phyloP scores from a whole-genome alignment of 768 basidiomycete species.

The Tubosaeta brunneosetosa region DNA sequence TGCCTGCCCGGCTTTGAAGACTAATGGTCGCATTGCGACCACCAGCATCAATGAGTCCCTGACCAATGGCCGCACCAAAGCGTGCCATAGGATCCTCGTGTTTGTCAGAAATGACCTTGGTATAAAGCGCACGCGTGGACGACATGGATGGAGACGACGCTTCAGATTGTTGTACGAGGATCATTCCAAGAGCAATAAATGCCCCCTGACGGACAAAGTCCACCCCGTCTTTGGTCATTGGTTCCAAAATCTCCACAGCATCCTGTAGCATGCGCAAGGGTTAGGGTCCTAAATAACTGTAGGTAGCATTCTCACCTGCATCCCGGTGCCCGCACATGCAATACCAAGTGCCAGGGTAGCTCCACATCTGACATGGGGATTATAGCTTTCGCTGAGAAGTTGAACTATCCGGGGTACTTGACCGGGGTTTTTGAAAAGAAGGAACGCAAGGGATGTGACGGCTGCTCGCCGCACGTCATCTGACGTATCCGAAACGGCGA shows the following conservation, averaged over 20 bases:
- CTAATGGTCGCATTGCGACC: slow-evolving; percentile 95
- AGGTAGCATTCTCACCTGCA: slow-evolving; percentile 55
- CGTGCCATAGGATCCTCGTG: slow-evolving; percentile 99
- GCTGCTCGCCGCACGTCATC: slow-evolving; percentile 97
- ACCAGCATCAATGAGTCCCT: slow-evolving; percentile 96
- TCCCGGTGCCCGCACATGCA: slow-evolving; percentile 94
- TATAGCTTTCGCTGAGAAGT: slow-evolving; percentile 95
- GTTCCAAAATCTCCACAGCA: slow-evolving; percentile 93
- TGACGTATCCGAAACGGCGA: slow-evolving; percentile 96
- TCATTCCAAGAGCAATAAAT: slow-evolving; percentile 92
- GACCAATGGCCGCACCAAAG: slow-evolving; percentile 93
- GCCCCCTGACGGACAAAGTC: slow-evolving; percentile 99
- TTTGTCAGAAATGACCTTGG: slow-evolving; percentile 90
- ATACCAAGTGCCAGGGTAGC: slow-evolving; percentile 95
- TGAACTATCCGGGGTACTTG: slow-evolving; percentile 98
- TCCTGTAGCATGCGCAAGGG: slow-evolving; percentile 47
- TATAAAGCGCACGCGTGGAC: slow-evolving; percentile 76
- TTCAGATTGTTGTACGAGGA: slow-evolving; percentile 94
- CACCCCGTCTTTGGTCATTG: slow-evolving; percentile 96
- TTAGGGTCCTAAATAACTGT: not conserved
- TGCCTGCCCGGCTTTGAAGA: slow-evolving; percentile 89
- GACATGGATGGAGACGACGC: slow-evolving; percentile 79
- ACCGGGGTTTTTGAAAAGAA: slow-evolving; percentile 93
- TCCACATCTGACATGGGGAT: slow-evolving; percentile 96
- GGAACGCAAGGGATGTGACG: slow-evolving; percentile 91